A percentile compares a stretch with the other conserved stretches of the same genome.
Conservation (phyloP, 352 stramenopile genomes). For the Pythium scleroteichum region DNA sequence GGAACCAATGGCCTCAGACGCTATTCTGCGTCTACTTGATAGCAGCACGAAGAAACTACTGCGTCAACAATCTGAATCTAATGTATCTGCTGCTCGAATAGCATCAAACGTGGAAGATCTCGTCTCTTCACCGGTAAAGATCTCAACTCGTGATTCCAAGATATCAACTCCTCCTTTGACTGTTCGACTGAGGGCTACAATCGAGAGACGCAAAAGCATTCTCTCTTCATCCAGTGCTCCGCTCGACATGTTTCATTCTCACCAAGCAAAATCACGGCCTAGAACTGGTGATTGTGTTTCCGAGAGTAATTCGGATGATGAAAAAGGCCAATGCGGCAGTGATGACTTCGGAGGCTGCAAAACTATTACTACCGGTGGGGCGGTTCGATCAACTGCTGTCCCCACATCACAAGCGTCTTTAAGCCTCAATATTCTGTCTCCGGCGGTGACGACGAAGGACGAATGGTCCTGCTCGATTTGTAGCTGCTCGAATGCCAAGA, state of each 20-base stretch:
- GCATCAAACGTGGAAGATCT: neutral
- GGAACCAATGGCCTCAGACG: slow-evolving; percentile 67
- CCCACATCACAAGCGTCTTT: neutral
- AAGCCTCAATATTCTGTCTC: slow-evolving; percentile 15
- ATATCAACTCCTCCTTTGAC: slow-evolving; percentile 15
- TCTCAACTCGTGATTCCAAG: neutral
- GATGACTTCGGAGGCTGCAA: slow-evolving; percentile 3
- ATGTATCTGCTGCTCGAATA: slow-evolving; percentile 11
- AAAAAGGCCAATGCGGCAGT: neutral
- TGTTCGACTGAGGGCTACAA: slow-evolving; percentile 11
- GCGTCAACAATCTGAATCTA: slow-evolving; percentile 16
- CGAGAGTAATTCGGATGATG: slow-evolving; percentile 26
- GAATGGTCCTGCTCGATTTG: slow-evolving; percentile 61
- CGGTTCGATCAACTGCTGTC: neutral
- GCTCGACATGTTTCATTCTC: neutral
- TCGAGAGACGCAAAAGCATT: slow-evolving; percentile 28
- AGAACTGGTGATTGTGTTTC: slow-evolving; percentile 20
- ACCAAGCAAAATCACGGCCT: neutral
- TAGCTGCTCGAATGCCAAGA: slow-evolving; percentile 50
- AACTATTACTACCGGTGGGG: slow-evolving; percentile 5
- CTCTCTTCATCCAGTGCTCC: slow-evolving; percentile 7
- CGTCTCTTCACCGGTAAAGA: slow-evolving; percentile 11
- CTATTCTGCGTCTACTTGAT: slow-evolving; percentile 56
- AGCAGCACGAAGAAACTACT: slow-evolving; percentile 25
- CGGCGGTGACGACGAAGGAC: slow-evolving; percentile 15